A percentile compares a stretch with the other conserved stretches of the same genome.
phyloP scores from a whole-genome alignment of 2,329 filamentous ascomycete species.

The Aplosporella prunicola region DNA sequence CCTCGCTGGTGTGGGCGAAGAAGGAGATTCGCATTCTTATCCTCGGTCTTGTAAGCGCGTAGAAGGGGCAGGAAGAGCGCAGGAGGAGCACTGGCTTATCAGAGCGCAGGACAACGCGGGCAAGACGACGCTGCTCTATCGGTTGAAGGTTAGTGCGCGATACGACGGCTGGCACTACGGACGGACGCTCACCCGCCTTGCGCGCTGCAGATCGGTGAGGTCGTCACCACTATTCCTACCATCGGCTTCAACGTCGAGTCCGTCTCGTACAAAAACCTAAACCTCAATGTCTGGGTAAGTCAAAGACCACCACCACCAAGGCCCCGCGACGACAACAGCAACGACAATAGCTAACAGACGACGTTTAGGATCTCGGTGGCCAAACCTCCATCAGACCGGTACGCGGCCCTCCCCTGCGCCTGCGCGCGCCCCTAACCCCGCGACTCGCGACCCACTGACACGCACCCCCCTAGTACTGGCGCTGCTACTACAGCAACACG shows the following conservation, averaged over 20 bases:
- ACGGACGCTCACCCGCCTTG: neutral
- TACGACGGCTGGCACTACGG: too few relatives aligned
- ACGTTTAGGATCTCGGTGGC: slow-evolving; percentile 70
- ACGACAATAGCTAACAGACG: slow-evolving; percentile 3
- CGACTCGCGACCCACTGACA: slow-evolving; percentile 2
- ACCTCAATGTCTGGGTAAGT: slow-evolving; percentile 95
- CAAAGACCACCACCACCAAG: slow-evolving; percentile 1
- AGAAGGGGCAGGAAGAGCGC: neutral
- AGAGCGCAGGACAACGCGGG: slow-evolving; percentile 78
- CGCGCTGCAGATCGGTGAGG: slow-evolving; percentile 90
- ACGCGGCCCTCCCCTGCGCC: slow-evolving; percentile 2
- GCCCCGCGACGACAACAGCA: neutral
- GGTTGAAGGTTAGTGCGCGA: slow-evolving; percentile 78
- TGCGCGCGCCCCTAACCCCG: neutral
- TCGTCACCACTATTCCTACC: slow-evolving; percentile 97
- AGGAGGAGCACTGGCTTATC: neutral
- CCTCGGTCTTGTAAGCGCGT: slow-evolving; percentile 66
- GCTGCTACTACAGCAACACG: slow-evolving; percentile 98
- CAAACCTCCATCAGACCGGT: slow-evolving; percentile 91
- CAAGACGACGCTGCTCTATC: slow-evolving; percentile 94
- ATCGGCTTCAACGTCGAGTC: slow-evolving; percentile 99
- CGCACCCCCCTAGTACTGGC: slow-evolving; percentile 58
- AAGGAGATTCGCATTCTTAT: slow-evolving; percentile 98
- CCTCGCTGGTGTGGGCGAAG: slow-evolving; percentile 78
- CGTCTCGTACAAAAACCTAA: slow-evolving; percentile 95